Base-by-base conservation (phyloP, 176 grass and related monocot genomes). In the Avena insularis region DNA sequence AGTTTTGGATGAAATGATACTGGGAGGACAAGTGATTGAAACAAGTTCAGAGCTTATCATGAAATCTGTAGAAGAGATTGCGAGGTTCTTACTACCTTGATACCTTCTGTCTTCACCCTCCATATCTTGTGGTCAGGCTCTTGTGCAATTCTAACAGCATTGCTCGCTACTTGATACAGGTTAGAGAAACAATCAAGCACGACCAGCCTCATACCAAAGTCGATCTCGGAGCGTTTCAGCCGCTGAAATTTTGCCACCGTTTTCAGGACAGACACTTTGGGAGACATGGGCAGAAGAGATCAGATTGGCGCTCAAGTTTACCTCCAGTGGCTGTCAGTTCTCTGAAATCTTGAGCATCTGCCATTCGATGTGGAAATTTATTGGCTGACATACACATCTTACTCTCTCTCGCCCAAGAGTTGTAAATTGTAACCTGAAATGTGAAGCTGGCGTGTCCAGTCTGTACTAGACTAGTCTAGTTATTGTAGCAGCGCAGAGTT, bases 1-100 rank as follows among this genome's bases (percentile, higher is more conserved):
- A 13, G 84, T 98, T 90, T 88, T 98, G 83, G 97, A 98, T 87
- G 97, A 98, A 88, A 98, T 98, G 79, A 94, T 98, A 86, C 66
- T 96, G 33, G 92, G 97, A 15, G 97, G 97, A 33, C 94, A 93
- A 78, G 97, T 98, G 25, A 87, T 93, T 64, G 94, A 98, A 90
- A 98, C 97, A 55, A 96, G 90, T 82, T 96, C 88, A 25, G 97
- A 91, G 76, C 79, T 93, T 82, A 92, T 96, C 79, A 40, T 94
- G 84, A 91, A 85, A 87, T 89, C 87, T 12, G 90, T 95, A 33
- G 93, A 95, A 59, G 96, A 98, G 73, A 95, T 95, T 68, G 75
- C 59, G 21, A 94, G 93, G 93, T 92, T 72, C 31, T 79, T 29
- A 60, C 69, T 88, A 19, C 71, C 29, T 83, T 27, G 59, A 54